Conservation (phyloP, 805 yeast genomes). For the Isabelozyma rhagii region DNA sequence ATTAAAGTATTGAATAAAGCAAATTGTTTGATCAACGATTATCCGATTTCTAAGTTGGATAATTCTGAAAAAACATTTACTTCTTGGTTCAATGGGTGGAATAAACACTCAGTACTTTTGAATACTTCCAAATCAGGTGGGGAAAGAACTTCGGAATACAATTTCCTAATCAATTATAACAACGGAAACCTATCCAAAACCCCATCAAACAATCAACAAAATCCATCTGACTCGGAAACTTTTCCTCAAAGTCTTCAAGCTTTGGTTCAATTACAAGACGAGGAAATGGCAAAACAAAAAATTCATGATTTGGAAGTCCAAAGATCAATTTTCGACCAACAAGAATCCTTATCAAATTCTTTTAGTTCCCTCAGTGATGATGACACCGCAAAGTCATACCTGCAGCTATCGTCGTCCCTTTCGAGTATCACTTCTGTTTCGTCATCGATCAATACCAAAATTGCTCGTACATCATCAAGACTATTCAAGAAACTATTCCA, state of each 20-base stretch:
- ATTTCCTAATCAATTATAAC: conserved; percentile 1
- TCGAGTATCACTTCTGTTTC: conserved; percentile 29
- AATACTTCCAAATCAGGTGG: conserved; percentile 25
- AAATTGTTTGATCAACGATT: conserved; percentile 19
- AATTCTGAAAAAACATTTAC: conserved; percentile 20
- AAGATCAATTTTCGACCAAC: conserved; percentile 17
- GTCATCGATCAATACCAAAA: conserved; percentile 22
- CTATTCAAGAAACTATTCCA: conserved; percentile 27
- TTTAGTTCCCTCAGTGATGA: conserved; percentile 12
- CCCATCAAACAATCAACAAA: conserved; percentile 1
- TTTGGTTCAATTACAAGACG: conserved; percentile 26
- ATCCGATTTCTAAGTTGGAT: conserved; percentile 18
- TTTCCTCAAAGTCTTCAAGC: conserved; percentile 3
- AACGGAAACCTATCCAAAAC: not conserved
- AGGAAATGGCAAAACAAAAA: conserved; percentile 26
- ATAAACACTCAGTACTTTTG: conserved; percentile 27
- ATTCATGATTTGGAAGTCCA: conserved; percentile 22
- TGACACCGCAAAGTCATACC: conserved; percentile 12
- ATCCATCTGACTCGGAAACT: not conserved
- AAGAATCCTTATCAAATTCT: conserved; percentile 18
- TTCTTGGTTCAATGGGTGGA: conserved; percentile 34
- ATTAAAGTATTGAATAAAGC: conserved; percentile 23
- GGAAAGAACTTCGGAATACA: conserved; percentile 6
- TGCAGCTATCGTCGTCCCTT: conserved; percentile 31
- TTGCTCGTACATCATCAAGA: conserved; percentile 25